Base-by-base conservation (phyloP, 495 filamentous ascomycete species). In the Cryomyces minteri region DNA sequence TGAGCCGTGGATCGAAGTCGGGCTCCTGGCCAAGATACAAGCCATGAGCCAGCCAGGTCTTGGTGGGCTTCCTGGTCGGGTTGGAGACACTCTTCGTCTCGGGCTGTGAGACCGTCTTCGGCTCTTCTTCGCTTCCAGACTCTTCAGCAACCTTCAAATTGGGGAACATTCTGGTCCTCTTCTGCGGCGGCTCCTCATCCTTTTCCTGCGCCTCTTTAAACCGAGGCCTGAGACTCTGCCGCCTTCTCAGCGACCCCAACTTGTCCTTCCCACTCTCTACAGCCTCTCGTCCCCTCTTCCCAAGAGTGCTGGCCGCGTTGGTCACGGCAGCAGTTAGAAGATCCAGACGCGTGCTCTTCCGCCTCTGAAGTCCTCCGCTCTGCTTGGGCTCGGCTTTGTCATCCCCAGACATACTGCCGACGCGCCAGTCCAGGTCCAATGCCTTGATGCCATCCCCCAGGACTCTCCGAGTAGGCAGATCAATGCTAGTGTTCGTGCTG, bases 21-120 rank as follows among this genome's bases (percentile, higher is more conserved):
- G 71, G 70, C 32, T 82, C 72, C 55, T 95, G 90, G 12, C 88
- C 90, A 4, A 84, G 74, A 55, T 92, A 98, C n/a, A 98, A 62
- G 2, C 88, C 88, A 54, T 85, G 79, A 45, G 70, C 64, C 42
- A 88, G 57, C 78, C 83, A 95, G 34, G 74, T 48, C 48, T 64
- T 62, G 28, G 36, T 52, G 41, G 48, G 34, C 34, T 12, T 9
- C 29, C 33, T 53, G 18, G 40, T 50, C 43, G 33, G 43, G 28
- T 49, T 60, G 43, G 32, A n/a, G 7, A 25, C 41, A 31, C 43
- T 43, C 12, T 40, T 45, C 9, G 38, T 53, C 48, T 54, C 66
- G 40, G 54, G 56, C 30, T 59, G 61, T 5, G 64, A 60, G 41
- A 71, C 62, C 48, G 63, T 61, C 48, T 62, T 63, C 44, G 49